These are phyloP conservation scores for Petunia hybrid DNA, from an alignment of 305 asterid species.

Conservation along the genomic window DNA sequence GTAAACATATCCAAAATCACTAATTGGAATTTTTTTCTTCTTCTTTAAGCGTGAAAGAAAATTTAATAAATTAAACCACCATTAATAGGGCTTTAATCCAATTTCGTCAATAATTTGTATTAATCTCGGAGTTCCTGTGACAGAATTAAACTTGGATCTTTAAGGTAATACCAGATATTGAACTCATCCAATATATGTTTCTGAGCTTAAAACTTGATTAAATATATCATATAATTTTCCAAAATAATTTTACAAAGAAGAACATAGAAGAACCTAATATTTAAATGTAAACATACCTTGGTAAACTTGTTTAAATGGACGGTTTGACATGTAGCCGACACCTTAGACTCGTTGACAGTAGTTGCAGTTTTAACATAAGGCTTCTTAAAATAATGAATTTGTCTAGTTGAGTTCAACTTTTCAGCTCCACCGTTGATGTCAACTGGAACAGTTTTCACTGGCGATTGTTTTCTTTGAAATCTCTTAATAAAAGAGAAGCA, in stretches of 20 bases:
- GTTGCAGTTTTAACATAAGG: neutral
- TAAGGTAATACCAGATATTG: neutral
- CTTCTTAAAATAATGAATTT: conserved; percentile 8
- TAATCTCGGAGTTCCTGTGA: neutral
- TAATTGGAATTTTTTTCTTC: too few relatives aligned
- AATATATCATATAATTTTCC: neutral
- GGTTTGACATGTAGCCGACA: neutral
- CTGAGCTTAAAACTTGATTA: too few relatives aligned
- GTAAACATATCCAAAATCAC: too few relatives aligned
- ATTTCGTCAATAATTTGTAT: neutral
- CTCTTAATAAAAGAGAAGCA: conserved; percentile 32
- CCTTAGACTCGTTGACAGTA: neutral
- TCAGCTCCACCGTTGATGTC: neutral
- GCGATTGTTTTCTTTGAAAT: conserved; percentile 28
- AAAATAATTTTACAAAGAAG: too few relatives aligned
- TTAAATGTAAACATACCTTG: conserved; percentile 36
- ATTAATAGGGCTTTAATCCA: too few relatives aligned
- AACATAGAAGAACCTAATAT: too few relatives aligned
- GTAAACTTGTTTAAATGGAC: conserved; percentile 17
- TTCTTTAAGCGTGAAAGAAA: too few relatives aligned
- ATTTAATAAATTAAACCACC: too few relatives aligned
- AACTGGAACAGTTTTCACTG: conserved; percentile 37
- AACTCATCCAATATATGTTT: neutral
- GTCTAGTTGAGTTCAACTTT: conserved; percentile 28
- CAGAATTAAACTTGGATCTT: neutral